Base-by-base conservation (phyloP, 2,329 filamentous ascomycete species). In the Fusarium annulatum region DNA sequence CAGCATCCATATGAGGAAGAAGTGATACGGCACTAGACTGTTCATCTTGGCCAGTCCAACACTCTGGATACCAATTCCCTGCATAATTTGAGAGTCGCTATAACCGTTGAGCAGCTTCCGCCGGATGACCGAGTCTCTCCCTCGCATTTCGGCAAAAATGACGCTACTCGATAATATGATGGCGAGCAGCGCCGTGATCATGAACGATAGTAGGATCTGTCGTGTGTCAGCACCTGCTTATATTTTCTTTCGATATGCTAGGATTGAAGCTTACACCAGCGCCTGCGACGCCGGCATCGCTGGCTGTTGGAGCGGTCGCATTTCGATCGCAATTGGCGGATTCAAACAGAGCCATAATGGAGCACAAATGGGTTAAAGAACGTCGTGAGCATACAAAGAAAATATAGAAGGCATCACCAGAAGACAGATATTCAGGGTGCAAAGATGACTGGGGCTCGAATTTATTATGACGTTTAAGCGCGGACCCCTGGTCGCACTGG, bases 1-100 rank as follows among this genome's bases (percentile, higher is more conserved):
- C 4, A 93, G 82, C 83, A 92, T 90, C 91, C 90, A 93, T 72
- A 93, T 88, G 61, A 92, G 86, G 82, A 92, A 92, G 83, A 93
- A 92, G 81, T 93, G 91, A 78, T 93, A 93, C 0, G 90, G 87
- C 1, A 91, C 86, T 79, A 93, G 86, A 9, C 84, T 83, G 51
- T 86, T 81, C 77, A 88, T 87, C 77, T 90, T 89, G 9, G 88
- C 88, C 3, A 93, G 85, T 0, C 88, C 91, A 30, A 93, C 85
- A 74, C 84, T 85, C 79, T 93, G 90, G 64, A 93, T 88, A n/a
- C 88, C 90, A 78, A 93, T 92, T 45, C 91, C 90, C 23, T 90
- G 90, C 61, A 93, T 83, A 79, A 93, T 90, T 80, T 93, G 90
- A 78, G 92, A 90, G 80, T 93, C 91, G 23, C 88, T 90, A 82